Base-by-base conservation (phyloP, 2,329 filamentous ascomycete species). In the Dactylellina cionopaga region DNA sequence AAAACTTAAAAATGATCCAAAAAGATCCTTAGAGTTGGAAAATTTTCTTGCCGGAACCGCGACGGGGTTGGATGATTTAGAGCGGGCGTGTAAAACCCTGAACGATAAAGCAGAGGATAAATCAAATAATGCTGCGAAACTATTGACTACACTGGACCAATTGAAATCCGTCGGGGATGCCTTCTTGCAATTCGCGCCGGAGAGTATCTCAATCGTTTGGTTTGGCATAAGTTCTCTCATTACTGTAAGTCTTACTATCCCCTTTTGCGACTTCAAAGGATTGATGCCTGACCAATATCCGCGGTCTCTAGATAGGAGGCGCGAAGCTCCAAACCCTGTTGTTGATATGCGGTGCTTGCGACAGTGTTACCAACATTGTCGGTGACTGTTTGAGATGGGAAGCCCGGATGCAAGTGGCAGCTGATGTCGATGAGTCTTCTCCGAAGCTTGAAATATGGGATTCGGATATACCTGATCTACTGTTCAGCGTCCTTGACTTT, bases 401-500 rank as follows among this genome's bases (percentile, higher is more conserved):
- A 27, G 58, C 31, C 44, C 2, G 59, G 25, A 46, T 55, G 25
- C 13, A n/a, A 10, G 29, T 10, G 22, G 29, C 22, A 11, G 49
- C 31, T 25, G 39, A 5, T 19, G 43, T 27, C 5, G 15, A 13
- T 11, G 19, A 44, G 9, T n/a, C n/a, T n/a, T 17, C 44, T 1
- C 33, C 19, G 4, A 41, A 49, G 3, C n/a, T 64, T 9, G 59
- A 64, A 15, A 64, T 46, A 5, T 64, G 59, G 59, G 47, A 64
- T 11, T 33, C 46, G 2, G 59, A 64, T 33, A 37, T 64, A 7
- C 37, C 59, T 2, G 31, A 46, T 17, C 24, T 64, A 15, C 33
- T 64, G 4, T 46, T 64, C 24, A 44, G n/a, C 5, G 46, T 64
- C 22, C 49, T 64, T 44, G 59, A 64, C 7, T 64, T 64, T 37